These are phyloP conservation scores for Lasiodiplodia sp. DNA, from an alignment of 2,329 filamentous ascomycete genomes.

Conservation along the genomic window DNA sequence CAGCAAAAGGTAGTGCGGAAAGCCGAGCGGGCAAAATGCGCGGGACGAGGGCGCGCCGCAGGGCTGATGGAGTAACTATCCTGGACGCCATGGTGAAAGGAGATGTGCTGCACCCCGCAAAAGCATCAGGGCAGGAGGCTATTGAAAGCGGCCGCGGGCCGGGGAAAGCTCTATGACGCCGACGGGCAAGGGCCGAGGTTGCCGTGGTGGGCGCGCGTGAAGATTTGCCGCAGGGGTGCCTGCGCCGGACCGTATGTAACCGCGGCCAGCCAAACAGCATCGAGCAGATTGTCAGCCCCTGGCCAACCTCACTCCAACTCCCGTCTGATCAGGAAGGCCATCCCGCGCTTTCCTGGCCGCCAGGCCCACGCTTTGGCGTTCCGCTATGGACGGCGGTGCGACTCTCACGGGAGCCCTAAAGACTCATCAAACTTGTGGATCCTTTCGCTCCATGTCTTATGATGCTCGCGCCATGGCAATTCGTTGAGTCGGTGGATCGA, in stretches of 20 bases:
- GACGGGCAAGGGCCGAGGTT: conserved; percentile 27
- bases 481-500: background rate
- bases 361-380: background rate
- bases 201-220: conserved; percentile 17
- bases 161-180: conserved; percentile 28
- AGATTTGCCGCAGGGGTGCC: conserved; percentile 23
- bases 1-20: conserved; percentile 1
- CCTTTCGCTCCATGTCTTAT: conserved; percentile 21
- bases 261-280: conserved; percentile 25
- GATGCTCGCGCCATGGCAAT: conserved; percentile 10
- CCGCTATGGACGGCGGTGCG: background rate
- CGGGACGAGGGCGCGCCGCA: conserved; percentile 25
- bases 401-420: background rate
- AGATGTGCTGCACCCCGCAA: conserved; percentile 6
- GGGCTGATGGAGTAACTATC: conserved; percentile 15
- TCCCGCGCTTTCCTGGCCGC: background rate
- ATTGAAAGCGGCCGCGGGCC: background rate
- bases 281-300: conserved; percentile 24
- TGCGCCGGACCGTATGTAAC: conserved; percentile 11
- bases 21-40: background rate
- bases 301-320: conserved; percentile 10
- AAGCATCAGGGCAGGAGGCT: conserved; percentile 24
- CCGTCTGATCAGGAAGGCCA: background rate
- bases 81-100: conserved; percentile 28
- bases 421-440: conserved; percentile 12